Conservation (phyloP, 257 asterid species). For the Asclepias syriaca region DNA sequence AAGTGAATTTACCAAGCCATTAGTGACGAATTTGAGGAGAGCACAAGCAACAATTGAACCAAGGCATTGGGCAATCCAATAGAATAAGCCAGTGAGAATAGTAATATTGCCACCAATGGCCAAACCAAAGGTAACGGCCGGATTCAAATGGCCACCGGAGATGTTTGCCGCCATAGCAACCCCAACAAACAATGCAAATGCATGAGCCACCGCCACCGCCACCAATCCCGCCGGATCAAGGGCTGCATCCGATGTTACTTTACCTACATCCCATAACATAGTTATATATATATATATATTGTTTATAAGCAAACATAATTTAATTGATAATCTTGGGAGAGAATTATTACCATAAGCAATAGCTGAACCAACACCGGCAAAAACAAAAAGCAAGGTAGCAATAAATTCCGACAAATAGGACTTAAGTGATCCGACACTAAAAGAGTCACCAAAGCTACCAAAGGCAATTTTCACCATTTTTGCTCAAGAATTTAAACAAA, state of each 20-base stretch:
- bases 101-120: constrained; percentile 78
- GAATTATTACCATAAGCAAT: constrained; percentile 38
- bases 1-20: constrained; percentile 40
- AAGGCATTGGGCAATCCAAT: constrained; percentile 67
- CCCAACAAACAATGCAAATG: constrained; percentile 65
- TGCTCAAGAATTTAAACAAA: not conserved
- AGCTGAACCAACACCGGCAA: constrained; percentile 90
- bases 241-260: constrained; percentile 43
- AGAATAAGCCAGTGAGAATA: constrained; percentile 56
- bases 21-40: constrained; percentile 56
- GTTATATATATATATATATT: not conserved
- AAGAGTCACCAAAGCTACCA: constrained; percentile 69
- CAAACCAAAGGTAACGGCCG: constrained; percentile 76
- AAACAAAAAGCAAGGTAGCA: constrained; percentile 66
- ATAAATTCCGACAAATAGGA: constrained; percentile 59
- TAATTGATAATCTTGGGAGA: not conserved
- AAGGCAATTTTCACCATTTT: constrained; percentile 62
- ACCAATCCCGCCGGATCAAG: constrained; percentile 61
- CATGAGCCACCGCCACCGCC: constrained; percentile 75
- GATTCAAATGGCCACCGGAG: constrained; percentile 80
- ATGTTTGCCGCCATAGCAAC: constrained; percentile 68
- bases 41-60: constrained; percentile 60
- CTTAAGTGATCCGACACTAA: constrained; percentile 41
- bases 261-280: constrained; percentile 24
- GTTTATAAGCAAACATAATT: too few relatives aligned